phyloP scores from a whole-genome alignment of 768 basidiomycete species.

The Hericium coralloides region DNA sequence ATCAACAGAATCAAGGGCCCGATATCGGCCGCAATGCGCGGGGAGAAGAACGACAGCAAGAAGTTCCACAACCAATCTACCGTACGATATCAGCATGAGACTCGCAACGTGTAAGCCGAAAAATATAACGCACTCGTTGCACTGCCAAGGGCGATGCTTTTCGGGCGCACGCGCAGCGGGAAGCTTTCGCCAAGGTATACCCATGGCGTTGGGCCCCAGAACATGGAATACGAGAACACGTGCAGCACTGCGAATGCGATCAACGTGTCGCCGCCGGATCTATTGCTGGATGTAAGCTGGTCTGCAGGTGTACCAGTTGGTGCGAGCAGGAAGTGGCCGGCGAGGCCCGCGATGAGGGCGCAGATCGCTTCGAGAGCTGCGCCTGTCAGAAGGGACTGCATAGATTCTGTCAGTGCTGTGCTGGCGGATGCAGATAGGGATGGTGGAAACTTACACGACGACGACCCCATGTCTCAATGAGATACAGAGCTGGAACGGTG shows the following conservation, averaged over 20 bases:
- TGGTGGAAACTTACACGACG: slow-evolving; percentile 37
- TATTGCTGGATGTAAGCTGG: slow-evolving; percentile 47
- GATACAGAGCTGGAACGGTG: slow-evolving; percentile 58
- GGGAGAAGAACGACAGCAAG: slow-evolving; percentile 64
- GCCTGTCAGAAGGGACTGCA: slow-evolving; percentile 56
- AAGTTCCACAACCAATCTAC: slow-evolving; percentile 69
- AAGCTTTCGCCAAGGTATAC: slow-evolving; percentile 76
- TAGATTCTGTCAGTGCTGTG: neutral
- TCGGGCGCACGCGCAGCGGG: slow-evolving; percentile 72
- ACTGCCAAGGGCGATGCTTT: slow-evolving; percentile 70
- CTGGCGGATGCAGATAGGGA: neutral
- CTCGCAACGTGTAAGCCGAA: neutral
- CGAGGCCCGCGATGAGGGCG: slow-evolving; percentile 59
- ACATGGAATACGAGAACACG: slow-evolving; percentile 60
- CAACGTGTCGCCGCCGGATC: slow-evolving; percentile 50
- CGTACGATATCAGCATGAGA: neutral
- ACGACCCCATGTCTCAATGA: slow-evolving; percentile 72
- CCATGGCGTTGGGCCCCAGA: slow-evolving; percentile 70
- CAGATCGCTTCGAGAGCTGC: slow-evolving; percentile 52
- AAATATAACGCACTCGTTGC: slow-evolving; percentile 33
- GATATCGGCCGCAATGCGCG: slow-evolving; percentile 53
- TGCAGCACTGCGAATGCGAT: slow-evolving; percentile 76
- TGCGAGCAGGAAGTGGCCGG: slow-evolving; percentile 61
- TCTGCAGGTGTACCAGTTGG: slow-evolving; percentile 37
- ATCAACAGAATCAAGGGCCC: slow-evolving; percentile 69